These are phyloP conservation scores for Xylariaceae sp. DNA, from an alignment of 2,329 filamentous ascomycete genomes.

Conservation along the genomic window DNA sequence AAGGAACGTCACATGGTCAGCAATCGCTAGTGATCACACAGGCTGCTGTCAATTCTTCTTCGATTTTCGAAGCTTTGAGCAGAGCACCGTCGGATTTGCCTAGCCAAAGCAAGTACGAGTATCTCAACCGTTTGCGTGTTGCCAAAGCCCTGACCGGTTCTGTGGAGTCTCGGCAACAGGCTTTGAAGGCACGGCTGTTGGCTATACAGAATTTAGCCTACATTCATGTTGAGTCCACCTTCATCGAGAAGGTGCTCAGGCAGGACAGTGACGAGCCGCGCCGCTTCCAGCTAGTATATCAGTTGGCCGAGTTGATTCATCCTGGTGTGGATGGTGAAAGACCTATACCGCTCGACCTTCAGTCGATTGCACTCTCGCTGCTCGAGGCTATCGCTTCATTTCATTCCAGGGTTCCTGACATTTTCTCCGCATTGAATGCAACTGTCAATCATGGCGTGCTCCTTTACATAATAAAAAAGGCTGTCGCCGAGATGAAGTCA, in stretches of 20 bases:
- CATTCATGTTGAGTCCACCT: conserved; percentile 77
- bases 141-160: conserved; percentile 74
- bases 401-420: conserved; percentile 71
- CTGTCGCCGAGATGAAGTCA: conserved; percentile 73
- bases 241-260: conserved; percentile 79
- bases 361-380: conserved; percentile 75
- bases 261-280: conserved; percentile 88
- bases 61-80: conserved; percentile 55
- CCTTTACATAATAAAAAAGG: conserved; percentile 87
- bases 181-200: conserved; percentile 76
- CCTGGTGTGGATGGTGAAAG: conserved; percentile 67
- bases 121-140: conserved; percentile 76
- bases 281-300: conserved; percentile 83
- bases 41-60: conserved; percentile 46
- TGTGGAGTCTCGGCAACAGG: conserved; percentile 63
- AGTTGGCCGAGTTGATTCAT: conserved; percentile 87
- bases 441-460: conserved; percentile 96
- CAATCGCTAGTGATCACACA: conserved; percentile 64
- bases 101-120: conserved; percentile 71
- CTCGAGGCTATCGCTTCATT: conserved; percentile 84
- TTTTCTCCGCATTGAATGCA: conserved; percentile 85
- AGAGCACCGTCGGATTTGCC: conserved; percentile 63
- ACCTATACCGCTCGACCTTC: conserved; percentile 68
- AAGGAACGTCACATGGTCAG: conserved; percentile 45
- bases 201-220: conserved; percentile 90